Conservation (phyloP, 306 rosid species). For the Quercus berberidifolia region DNA sequence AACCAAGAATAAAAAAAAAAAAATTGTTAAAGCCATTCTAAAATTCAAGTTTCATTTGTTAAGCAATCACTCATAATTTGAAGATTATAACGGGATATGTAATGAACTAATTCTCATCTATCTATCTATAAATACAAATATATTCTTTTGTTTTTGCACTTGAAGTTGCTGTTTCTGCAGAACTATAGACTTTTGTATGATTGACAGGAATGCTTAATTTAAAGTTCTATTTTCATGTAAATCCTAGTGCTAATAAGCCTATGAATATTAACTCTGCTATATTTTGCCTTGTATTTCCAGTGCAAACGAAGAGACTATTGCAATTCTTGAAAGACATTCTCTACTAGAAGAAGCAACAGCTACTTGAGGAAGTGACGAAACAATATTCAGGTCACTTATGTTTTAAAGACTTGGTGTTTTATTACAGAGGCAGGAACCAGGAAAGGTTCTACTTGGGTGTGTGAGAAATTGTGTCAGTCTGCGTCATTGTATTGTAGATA, state of each 20-base stretch:
- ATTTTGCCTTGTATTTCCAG: slow-evolving; percentile 38
- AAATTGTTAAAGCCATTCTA: neutral
- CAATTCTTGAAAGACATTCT: slow-evolving; percentile 58
- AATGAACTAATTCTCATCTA: neutral
- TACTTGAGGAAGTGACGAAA: slow-evolving; percentile 22
- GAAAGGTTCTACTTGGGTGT: slow-evolving; percentile 16
- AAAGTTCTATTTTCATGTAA: neutral
- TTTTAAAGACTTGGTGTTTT: neutral
- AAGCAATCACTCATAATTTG: neutral
- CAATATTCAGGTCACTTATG: slow-evolving; percentile 4
- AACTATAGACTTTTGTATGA: neutral
- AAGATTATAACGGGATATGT: neutral
- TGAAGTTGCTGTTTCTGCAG: neutral
- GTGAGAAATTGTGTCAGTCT: slow-evolving; percentile 1
- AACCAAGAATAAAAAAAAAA: neutral
- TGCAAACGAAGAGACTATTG: slow-evolving; percentile 64
- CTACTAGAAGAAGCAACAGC: slow-evolving; percentile 35
- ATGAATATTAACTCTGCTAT: slow-evolving; percentile 9
- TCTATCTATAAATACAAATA: neutral
- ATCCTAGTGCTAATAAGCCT: neutral
- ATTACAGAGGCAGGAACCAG: neutral
- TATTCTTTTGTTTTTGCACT: neutral
- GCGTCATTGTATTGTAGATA: neutral
- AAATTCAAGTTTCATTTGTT: neutral
- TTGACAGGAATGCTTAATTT: neutral